phyloP scores from a whole-genome alignment of 1,139 yeast genomes.

The Hansenula sp. region DNA sequence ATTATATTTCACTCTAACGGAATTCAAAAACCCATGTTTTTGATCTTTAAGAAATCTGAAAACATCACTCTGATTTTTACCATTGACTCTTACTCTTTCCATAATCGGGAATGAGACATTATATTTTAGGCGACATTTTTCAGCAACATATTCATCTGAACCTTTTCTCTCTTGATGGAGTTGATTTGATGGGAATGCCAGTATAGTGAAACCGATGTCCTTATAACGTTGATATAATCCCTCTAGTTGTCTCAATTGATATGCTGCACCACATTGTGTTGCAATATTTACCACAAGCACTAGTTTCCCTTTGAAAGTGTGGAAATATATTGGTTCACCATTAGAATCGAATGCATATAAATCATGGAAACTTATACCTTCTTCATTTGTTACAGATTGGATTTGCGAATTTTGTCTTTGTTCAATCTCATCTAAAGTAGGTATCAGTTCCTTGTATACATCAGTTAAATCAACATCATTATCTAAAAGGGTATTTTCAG shows the following conservation, averaged over 20 bases:
- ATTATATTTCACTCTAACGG: constrained; percentile 86
- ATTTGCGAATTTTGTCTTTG: not conserved
- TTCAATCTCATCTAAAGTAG: not conserved
- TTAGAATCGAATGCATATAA: constrained; percentile 44
- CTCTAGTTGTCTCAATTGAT: constrained; percentile 75
- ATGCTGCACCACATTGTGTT: constrained; percentile 51
- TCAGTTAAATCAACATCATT: not conserved
- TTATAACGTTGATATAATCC: constrained; percentile 66
- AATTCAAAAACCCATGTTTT: constrained; percentile 64
- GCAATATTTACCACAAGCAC: constrained; percentile 84
- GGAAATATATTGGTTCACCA: constrained; percentile 56
- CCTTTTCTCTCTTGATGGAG: constrained; percentile 85
- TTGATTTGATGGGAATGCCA: constrained; percentile 91
- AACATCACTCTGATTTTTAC: constrained; percentile 67
- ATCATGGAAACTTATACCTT: constrained; percentile 36
- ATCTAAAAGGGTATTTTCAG: not conserved
- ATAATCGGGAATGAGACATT: constrained; percentile 63
- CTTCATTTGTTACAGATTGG: not conserved
- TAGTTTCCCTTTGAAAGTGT: constrained; percentile 71
- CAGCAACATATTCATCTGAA: constrained; percentile 51
- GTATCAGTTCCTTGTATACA: not conserved
- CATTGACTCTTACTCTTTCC: constrained; percentile 81
- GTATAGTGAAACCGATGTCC: constrained; percentile 61
- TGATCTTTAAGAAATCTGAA: constrained; percentile 63
- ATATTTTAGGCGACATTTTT: constrained; percentile 53